Evolutionary conservation across 2,329 filamentous ascomycete genomes (phyloP), one percentile per base, ranked within the genome.

Genomic region (Dactylellina parvicollis): DNA sequence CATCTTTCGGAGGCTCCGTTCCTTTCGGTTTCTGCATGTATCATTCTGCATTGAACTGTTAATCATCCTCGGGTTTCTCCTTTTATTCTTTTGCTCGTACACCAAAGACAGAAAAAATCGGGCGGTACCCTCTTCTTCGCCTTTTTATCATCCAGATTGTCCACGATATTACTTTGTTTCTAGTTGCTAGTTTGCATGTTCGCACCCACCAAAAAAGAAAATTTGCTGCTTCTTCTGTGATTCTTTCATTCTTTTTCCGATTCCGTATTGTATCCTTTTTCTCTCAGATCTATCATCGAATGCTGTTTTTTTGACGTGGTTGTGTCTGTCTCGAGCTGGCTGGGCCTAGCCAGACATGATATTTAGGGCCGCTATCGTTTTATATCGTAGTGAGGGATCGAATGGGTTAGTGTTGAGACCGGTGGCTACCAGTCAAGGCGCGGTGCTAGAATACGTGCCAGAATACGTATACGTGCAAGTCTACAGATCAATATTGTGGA

Each of bases 21-120:
- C 28, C 59, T 72, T 72, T 72, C 57, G 57, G 52, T 38, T 59
- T 54, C 50, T 54, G 67, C 52, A 64, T 65, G 52, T 50, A 56
- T 50, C 54, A 64, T 64, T 59, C 47, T 20, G 24, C 42, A 28
- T 28, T 49, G 56, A 40, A 55, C 32, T 50, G 18, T 30, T 47
- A 12, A 20, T 42, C 55, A 12, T 34, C 59, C 47, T 55, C 36
- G 30, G 28, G 16, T 49, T 36, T 36, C 3, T 24, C 30, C 24
- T 47, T 22, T 16, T 16, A 12, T 30, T 28, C 4, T 24, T 40
- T 62, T 24, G 2, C 36, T 22, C 26, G 16, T 18, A 9, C 40
- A 55, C 18, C 20, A 56, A 66, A 42, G 38, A 18, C 7, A 47
- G 10, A 47, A 66, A 65, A 65, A 32, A 24, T 10, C 46, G 24